Evolutionary conservation across 2,329 filamentous ascomycete genomes (phyloP).

Genomic region (Botrytis squamosa): DNA sequence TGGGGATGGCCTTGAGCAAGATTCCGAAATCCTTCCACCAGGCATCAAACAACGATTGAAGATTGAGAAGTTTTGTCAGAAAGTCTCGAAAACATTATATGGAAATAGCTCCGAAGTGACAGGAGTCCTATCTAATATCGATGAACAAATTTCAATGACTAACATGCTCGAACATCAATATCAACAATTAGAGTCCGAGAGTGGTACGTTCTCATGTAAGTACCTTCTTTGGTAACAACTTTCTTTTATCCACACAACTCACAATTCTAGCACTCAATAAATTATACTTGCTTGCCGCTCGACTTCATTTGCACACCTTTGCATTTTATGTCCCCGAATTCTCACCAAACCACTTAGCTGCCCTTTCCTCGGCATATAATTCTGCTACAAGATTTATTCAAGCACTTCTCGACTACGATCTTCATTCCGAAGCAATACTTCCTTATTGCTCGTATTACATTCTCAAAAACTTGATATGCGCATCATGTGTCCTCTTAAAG

Average conservation of each 20-base stretch:
- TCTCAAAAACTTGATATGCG: constrained; percentile 65
- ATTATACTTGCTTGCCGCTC: constrained; percentile 28
- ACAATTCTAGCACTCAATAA: constrained; percentile 25
- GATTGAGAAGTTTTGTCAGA: constrained; percentile 59
- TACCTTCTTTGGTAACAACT: not conserved
- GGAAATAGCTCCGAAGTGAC: constrained; percentile 49
- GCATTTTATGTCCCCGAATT: constrained; percentile 28
- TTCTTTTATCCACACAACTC: not conserved
- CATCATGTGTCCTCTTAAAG: constrained; percentile 62
- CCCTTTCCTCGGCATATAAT: constrained; percentile 45
- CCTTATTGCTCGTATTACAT: constrained; percentile 59
- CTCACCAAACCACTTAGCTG: constrained; percentile 22
- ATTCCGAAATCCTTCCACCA: constrained; percentile 49
- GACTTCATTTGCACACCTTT: constrained; percentile 28
- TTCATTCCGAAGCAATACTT: constrained; percentile 38
- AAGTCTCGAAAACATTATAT: constrained; percentile 55
- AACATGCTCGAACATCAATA: constrained; percentile 40
- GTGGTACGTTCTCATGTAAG: constrained; percentile 19
- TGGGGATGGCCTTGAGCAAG: constrained; percentile 42
- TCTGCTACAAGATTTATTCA: constrained; percentile 35
- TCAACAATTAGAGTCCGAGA: constrained; percentile 18
- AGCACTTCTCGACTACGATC: constrained; percentile 27
- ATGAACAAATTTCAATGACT: constrained; percentile 45
- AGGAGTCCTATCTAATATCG: constrained; percentile 42
- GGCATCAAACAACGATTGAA: constrained; percentile 51